phyloP scores from a whole-genome alignment of 2,329 filamentous ascomycete species.

The Colletotrichum tamarilloi region DNA sequence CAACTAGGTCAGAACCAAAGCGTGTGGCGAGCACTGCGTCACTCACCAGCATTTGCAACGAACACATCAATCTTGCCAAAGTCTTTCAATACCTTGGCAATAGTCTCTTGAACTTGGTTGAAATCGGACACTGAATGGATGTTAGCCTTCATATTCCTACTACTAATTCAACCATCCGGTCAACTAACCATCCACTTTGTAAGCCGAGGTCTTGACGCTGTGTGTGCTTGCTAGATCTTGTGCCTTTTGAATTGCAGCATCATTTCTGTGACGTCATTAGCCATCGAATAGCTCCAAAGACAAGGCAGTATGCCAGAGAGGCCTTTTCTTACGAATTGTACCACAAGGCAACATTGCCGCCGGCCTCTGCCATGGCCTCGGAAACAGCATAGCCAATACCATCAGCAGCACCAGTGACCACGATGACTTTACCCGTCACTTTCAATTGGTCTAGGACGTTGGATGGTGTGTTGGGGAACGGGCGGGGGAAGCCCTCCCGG shows the following conservation, averaged over 20 bases:
- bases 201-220: constrained; percentile 51
- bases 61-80: constrained; percentile 56
- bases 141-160: no score
- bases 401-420: constrained; percentile 58
- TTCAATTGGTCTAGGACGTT: constrained; percentile 58
- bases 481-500: constrained; percentile 49
- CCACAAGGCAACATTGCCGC: constrained; percentile 53
- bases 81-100: constrained; percentile 48
- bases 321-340: constrained; percentile 42
- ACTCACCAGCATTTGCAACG: constrained; percentile 54
- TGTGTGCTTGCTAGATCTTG: constrained; percentile 46
- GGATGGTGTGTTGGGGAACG: constrained; percentile 49
- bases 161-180: neutral
- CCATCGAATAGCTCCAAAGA: neutral
- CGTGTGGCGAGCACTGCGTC: no score
- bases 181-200: constrained; percentile 53
- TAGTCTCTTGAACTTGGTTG: constrained; percentile 46
- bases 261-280: neutral
- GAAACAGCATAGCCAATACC: constrained; percentile 57
- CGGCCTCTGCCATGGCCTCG: constrained; percentile 58
- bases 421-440: constrained; percentile 53
- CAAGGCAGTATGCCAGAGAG: neutral
- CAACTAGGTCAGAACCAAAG: rapidly evolving
- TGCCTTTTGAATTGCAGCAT: constrained; percentile 48
- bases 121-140: constrained; percentile 52